phyloP scores from a whole-genome alignment of 2,329 filamentous ascomycete genomes.

The Magnaporthiopsis poae region DNA sequence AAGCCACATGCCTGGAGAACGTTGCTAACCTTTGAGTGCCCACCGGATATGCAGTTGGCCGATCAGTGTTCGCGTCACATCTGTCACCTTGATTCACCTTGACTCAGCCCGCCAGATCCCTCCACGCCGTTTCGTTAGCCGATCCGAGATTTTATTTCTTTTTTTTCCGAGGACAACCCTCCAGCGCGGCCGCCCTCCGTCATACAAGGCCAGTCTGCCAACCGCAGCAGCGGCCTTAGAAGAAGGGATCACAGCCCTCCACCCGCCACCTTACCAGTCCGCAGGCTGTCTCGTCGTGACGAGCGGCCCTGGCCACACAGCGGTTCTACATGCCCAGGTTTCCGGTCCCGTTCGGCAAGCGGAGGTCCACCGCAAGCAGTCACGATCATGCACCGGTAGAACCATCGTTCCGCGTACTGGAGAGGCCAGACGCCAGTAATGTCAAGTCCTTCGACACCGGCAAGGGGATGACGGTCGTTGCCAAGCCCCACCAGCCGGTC shows the following conservation, averaged over 20 bases:
- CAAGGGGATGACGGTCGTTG: constrained; percentile 29
- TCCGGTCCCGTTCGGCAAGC: constrained; percentile 47
- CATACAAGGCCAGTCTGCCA: background rate
- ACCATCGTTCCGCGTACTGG: constrained; percentile 50
- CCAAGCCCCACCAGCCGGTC: constrained; percentile 26
- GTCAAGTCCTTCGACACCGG: constrained; percentile 43
- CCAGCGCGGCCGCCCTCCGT: background rate
- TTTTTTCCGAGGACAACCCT: background rate
- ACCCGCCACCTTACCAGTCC: background rate
- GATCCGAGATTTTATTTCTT: background rate
- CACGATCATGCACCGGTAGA: constrained; percentile 41
- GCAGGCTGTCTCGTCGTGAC: background rate
- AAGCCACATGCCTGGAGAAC: constrained; percentile 3
- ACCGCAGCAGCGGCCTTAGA: background rate
- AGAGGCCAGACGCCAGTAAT: constrained; percentile 36
- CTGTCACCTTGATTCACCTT: background rate
- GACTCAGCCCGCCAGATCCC: background rate
- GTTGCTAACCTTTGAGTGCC: constrained; percentile 1
- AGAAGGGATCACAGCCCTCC: background rate
- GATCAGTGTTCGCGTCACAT: constrained; percentile 3
- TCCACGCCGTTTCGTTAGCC: background rate
- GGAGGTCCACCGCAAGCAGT: constrained; percentile 49
- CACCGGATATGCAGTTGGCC: constrained; percentile 4
- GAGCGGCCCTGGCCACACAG: constrained; percentile 2
- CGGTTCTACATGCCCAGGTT: constrained; percentile 51